Evolutionary conservation across 169 alveolate species (phyloP).

Genomic region (Plasmodium fragile): DNA sequence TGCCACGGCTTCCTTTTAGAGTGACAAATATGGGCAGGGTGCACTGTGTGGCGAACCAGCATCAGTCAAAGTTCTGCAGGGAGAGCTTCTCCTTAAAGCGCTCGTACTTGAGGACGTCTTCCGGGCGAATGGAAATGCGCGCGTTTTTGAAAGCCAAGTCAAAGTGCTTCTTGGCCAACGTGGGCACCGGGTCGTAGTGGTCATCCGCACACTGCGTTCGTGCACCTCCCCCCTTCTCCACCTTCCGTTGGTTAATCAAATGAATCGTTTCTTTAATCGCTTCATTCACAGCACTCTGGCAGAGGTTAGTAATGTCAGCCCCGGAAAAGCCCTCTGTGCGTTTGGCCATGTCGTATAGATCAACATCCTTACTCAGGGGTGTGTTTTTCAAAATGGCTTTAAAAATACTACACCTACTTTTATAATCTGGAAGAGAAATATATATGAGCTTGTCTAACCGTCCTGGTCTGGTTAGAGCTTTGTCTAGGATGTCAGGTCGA

Average conservation of each 20-base stretch:
- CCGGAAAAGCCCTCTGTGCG: conserved; percentile 95
- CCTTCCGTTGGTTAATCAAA: conserved; percentile 81
- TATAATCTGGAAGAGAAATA: conserved; percentile 95
- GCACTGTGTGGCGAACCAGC: neutral
- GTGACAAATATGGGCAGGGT: neutral
- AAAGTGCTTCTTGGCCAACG: conserved; percentile 93
- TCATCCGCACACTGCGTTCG: conserved; percentile 78
- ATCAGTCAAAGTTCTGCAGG: conserved; percentile 10
- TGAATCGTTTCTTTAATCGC: conserved; percentile 94
- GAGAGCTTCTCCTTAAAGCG: conserved; percentile 75
- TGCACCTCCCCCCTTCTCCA: neutral
- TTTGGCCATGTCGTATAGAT: conserved; percentile 88
- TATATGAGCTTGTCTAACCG: conserved; percentile 94
- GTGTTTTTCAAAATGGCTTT: conserved; percentile 93
- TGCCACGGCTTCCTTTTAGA: neutral
- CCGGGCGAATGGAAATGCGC: conserved; percentile 85
- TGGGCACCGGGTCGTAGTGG: conserved; percentile 95
- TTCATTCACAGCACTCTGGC: conserved; percentile 95
- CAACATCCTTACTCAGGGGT: conserved; percentile 92
- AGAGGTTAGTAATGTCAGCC: conserved; percentile 95
- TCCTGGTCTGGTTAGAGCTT: conserved; percentile 96
- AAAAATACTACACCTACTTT: conserved; percentile 90
- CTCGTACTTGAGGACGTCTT: conserved; percentile 49
- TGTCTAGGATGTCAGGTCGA: conserved; percentile 95
- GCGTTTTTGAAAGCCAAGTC: conserved; percentile 94